Evolutionary conservation across 1,139 yeast genomes (phyloP).

Genomic region (Geotrichum carabidarum): DNA sequence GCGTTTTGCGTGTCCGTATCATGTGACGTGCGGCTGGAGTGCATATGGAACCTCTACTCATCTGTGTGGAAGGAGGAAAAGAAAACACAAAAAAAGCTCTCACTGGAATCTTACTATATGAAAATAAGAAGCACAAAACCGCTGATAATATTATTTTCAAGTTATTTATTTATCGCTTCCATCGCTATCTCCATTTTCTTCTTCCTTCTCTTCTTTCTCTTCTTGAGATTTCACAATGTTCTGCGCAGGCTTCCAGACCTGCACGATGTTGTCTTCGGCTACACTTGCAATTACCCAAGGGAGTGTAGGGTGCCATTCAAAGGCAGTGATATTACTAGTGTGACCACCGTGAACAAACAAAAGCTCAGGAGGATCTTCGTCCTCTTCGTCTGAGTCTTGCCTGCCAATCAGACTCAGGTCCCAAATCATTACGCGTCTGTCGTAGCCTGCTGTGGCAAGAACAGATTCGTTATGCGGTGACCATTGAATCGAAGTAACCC

Average conservation of each 20-base stretch:
- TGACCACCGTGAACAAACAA: constrained; percentile 86
- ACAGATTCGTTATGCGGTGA: constrained; percentile 56
- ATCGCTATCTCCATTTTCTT: constrained; percentile 10
- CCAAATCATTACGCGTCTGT: constrained; percentile 66
- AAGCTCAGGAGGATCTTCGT: constrained; percentile 40
- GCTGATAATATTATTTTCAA: not conserved
- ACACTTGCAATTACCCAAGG: constrained; percentile 77
- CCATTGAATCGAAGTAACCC: constrained; percentile 48
- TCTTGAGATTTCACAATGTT: constrained; percentile 36
- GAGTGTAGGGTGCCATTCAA: constrained; percentile 79
- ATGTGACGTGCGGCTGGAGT: too few relatives aligned
- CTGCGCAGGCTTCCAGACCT: constrained; percentile 59
- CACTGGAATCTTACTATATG: too few relatives aligned
- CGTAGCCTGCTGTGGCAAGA: constrained; percentile 70
- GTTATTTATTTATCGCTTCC: not conserved
- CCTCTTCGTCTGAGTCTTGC: constrained; percentile 31
- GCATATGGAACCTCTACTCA: not conserved
- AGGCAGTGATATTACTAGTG: constrained; percentile 77
- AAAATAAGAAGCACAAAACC: not conserved
- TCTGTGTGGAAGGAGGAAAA: not conserved
- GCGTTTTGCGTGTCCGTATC: too few relatives aligned
- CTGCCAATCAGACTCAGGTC: constrained; percentile 45
- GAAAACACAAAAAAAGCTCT: not conserved
- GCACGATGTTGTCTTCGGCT: constrained; percentile 82
- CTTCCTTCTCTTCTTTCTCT: constrained; percentile 38